These are phyloP conservation scores for Hydnum rufescens DNA, from an alignment of 768 basidiomycete genomes.

Conservation along the genomic window DNA sequence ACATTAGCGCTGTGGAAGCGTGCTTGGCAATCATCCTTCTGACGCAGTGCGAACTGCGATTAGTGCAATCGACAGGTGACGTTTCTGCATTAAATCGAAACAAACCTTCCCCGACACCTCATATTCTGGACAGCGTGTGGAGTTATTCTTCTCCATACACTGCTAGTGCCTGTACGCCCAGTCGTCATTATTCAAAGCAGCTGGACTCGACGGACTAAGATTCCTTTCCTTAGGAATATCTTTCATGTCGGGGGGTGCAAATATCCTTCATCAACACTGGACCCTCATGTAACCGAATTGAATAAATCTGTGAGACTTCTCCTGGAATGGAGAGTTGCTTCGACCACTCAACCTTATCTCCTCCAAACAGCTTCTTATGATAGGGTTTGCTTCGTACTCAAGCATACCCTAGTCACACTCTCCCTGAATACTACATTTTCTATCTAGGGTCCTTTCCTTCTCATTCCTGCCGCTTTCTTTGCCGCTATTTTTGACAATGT, in stretches of 20 bases:
- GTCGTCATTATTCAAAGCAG: background rate
- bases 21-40: constrained; percentile 50
- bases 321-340: no score
- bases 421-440: no score
- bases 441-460: constrained; percentile 37
- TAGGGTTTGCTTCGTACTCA: constrained; percentile 28
- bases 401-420: background rate
- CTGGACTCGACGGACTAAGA: background rate
- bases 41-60: constrained; percentile 35
- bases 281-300: constrained; percentile 42
- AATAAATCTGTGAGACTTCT: constrained; percentile 34
- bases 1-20: constrained; percentile 42
- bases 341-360: background rate
- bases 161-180: constrained; percentile 35
- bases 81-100: constrained; percentile 27
- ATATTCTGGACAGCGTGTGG: constrained; percentile 24
- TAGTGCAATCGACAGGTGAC: constrained; percentile 52
- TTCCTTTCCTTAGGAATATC: constrained; percentile 21
- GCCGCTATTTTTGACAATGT: constrained; percentile 23
- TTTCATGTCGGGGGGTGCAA: constrained; percentile 54
- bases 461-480: constrained; percentile 51
- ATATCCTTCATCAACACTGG: constrained; percentile 45
- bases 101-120: background rate
- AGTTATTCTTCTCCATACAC: constrained; percentile 51
- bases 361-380: constrained; percentile 20